These are phyloP conservation scores for Populus pruinosa DNA, from an alignment of 345 rosid species.

Conservation along the genomic window DNA sequence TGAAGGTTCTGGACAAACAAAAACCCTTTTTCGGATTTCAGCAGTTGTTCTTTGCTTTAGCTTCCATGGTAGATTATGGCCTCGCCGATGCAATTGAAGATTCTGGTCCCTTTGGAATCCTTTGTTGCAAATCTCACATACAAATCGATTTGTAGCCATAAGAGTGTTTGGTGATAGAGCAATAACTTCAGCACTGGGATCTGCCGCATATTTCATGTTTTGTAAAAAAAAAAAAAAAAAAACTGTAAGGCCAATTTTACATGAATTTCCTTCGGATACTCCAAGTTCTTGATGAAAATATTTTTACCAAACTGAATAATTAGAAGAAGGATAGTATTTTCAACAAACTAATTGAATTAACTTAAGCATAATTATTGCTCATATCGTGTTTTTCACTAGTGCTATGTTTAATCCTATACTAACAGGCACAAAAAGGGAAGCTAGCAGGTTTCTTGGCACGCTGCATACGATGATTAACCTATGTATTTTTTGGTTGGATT, in stretches of 20 bases:
- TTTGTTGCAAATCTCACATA: slow-evolving; percentile 29
- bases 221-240: not conserved
- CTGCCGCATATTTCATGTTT: slow-evolving; percentile 13
- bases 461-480: too few relatives aligned
- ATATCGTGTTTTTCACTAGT: not conserved
- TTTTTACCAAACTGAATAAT: too few relatives aligned
- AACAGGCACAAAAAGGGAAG: not conserved
- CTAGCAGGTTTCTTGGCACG: not conserved
- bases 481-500: not conserved
- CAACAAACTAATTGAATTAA: not conserved
- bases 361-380: not conserved
- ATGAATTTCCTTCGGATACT: too few relatives aligned
- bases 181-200: slow-evolving; percentile 36
- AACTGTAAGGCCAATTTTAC: too few relatives aligned
- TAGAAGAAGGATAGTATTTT: not conserved
- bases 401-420: not conserved
- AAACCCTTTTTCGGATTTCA: slow-evolving; percentile 40
- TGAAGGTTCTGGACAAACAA: slow-evolving; percentile 55
- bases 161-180: slow-evolving; percentile 32
- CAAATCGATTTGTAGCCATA: slow-evolving; percentile 26
- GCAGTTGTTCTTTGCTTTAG: slow-evolving; percentile 24
- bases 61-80: slow-evolving; percentile 44
- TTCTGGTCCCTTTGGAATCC: slow-evolving; percentile 35
- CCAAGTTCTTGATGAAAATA: too few relatives aligned
- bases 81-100: slow-evolving; percentile 28